These are phyloP conservation scores for Cytospora piceae DNA, from an alignment of 2,329 filamentous ascomycete genomes.

Conservation along the genomic window DNA sequence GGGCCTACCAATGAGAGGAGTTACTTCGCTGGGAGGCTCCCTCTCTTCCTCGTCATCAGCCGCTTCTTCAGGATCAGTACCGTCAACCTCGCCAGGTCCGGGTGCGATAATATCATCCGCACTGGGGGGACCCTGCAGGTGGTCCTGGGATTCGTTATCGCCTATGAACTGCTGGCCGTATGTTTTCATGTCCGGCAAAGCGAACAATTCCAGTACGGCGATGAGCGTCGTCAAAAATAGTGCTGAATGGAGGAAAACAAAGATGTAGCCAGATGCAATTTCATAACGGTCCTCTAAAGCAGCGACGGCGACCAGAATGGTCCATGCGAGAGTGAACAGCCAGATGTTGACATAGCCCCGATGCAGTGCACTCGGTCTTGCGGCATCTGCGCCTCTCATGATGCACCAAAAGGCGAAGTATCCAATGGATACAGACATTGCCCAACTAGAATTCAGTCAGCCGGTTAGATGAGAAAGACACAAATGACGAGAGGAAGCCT, in stretches of 20 bases:
- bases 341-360: slow-evolving; percentile 81
- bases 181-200: slow-evolving; percentile 70
- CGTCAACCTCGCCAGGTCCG: slow-evolving; percentile 43
- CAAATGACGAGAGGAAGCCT: slow-evolving; percentile 32
- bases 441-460: slow-evolving; percentile 58
- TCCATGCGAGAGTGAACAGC: slow-evolving; percentile 79
- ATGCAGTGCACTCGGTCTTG: slow-evolving; percentile 84
- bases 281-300: slow-evolving; percentile 76
- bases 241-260: slow-evolving; percentile 78
- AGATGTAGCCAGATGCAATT: slow-evolving; percentile 76
- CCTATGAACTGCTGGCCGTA: slow-evolving; percentile 65
- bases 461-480: background rate
- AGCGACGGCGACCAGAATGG: slow-evolving; percentile 70
- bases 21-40: slow-evolving; percentile 53
- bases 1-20: slow-evolving; percentile 49
- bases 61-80: slow-evolving; percentile 38
- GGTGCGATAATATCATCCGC: slow-evolving; percentile 46
- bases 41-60: slow-evolving; percentile 40
- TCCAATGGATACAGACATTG: slow-evolving; percentile 82
- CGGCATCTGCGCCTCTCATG: slow-evolving; percentile 75
- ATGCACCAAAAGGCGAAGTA: slow-evolving; percentile 83
- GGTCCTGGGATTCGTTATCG: slow-evolving; percentile 49
- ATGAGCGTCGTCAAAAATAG: slow-evolving; percentile 76
- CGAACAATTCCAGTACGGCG: slow-evolving; percentile 79
- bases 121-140: slow-evolving; percentile 38